Conservation (phyloP, 2,329 filamentous ascomycete species). For the Fusarium abutilonis region DNA sequence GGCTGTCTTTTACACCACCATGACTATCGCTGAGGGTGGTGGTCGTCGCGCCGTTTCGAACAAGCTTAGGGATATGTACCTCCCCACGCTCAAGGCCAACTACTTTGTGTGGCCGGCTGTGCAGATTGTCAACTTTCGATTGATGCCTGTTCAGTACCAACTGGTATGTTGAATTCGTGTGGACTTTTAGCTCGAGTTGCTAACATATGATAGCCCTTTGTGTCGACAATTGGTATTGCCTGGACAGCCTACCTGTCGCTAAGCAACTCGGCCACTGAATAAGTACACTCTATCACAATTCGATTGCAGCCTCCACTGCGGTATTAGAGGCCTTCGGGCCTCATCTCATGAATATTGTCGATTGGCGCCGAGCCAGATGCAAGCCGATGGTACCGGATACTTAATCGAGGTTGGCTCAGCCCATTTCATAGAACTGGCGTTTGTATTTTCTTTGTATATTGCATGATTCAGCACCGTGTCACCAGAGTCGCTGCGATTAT, state of each 20-base stretch:
- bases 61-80: conserved; percentile 93
- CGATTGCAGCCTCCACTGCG: too few relatives aligned
- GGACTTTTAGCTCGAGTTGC: neutral
- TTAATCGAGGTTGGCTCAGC: neutral
- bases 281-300: neutral
- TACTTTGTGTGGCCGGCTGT: conserved; percentile 95
- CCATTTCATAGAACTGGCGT: conserved; percentile 21
- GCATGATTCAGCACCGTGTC: neutral
- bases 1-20: conserved; percentile 89
- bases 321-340: too few relatives aligned
- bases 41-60: conserved; percentile 79
- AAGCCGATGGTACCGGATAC: conserved; percentile 1
- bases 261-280: conserved; percentile 84
- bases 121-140: conserved; percentile 94
- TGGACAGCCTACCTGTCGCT: conserved; percentile 98
- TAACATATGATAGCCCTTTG: conserved; percentile 77
- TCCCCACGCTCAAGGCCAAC: conserved; percentile 95
- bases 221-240: conserved; percentile 93
- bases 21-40: conserved; percentile 95
- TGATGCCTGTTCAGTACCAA: conserved; percentile 96
- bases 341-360: neutral
- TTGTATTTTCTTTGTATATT: conserved; percentile 1
- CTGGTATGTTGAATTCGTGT: conserved; percentile 71
- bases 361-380: neutral
- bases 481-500: neutral